A percentile compares a stretch with the other conserved stretches of the same genome.
phyloP scores from a whole-genome alignment of 1,284 basidiomycete genomes.

The Cryptococcus sp. region DNA sequence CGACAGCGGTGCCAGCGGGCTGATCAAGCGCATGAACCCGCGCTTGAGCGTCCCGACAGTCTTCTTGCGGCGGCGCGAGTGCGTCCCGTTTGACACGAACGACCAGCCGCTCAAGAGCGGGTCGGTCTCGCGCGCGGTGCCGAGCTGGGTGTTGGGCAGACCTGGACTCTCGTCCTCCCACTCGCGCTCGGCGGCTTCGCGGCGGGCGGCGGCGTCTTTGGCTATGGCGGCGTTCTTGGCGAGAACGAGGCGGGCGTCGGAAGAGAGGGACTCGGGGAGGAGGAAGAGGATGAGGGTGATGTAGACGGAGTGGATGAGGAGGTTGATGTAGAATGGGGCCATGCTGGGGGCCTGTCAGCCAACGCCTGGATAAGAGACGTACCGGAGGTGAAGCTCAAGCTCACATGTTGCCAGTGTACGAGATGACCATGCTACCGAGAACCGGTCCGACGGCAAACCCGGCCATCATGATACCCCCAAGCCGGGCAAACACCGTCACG shows the following conservation, averaged over 20 bases:
- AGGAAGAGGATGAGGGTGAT: conserved; percentile 58
- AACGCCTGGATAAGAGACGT: not conserved
- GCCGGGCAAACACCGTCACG: conserved; percentile 73
- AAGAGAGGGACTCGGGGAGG: conserved; percentile 69
- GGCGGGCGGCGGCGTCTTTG: conserved; percentile 43
- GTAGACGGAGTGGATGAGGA: conserved; percentile 52
- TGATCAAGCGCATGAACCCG: conserved; percentile 47
- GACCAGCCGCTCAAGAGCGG: conserved; percentile 10
- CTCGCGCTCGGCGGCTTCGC: conserved; percentile 49
- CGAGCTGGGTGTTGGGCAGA: not conserved
- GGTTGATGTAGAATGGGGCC: conserved; percentile 67
- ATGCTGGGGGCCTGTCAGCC: conserved; percentile 51
- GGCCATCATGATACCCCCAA: conserved; percentile 55
- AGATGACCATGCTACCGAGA: conserved; percentile 68
- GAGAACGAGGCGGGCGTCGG: conserved; percentile 39
- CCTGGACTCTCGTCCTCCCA: conserved; percentile 43
- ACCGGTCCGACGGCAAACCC: conserved; percentile 71
- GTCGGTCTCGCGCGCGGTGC: conserved; percentile 1
- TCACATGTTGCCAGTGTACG: conserved; percentile 56
- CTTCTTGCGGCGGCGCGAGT: conserved; percentile 27
- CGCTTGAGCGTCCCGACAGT: conserved; percentile 32
- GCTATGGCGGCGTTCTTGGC: conserved; percentile 34
- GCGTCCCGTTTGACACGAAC: conserved; percentile 4
- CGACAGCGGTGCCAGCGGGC: conserved; percentile 63
- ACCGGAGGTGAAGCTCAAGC: conserved; percentile 28